These are phyloP conservation scores for Verticillium tricorpus DNA, from an alignment of 2,329 filamentous ascomycete genomes.

Conservation along the genomic window DNA sequence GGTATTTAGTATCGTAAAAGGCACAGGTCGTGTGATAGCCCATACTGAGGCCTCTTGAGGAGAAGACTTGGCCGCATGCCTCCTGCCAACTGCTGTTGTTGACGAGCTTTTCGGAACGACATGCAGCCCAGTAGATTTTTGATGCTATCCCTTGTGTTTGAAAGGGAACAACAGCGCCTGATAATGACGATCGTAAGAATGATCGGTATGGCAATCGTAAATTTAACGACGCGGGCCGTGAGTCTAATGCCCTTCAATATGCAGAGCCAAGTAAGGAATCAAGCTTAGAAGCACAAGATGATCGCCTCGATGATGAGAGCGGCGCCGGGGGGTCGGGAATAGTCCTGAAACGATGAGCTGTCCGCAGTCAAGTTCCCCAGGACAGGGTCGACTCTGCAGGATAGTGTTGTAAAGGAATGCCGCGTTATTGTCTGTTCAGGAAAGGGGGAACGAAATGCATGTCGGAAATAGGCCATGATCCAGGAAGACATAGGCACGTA, in stretches of 20 bases:
- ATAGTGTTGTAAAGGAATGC: constrained; percentile 27
- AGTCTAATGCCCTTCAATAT: constrained; percentile 52
- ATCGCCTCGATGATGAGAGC: constrained; percentile 46
- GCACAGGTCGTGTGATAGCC: constrained; percentile 52
- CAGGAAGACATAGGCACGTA: constrained; percentile 52
- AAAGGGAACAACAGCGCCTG: constrained; percentile 42
- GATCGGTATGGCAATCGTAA: constrained; percentile 52
- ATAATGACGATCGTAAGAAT: constrained; percentile 48
- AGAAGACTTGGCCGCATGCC: constrained; percentile 42
- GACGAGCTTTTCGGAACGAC: constrained; percentile 39
- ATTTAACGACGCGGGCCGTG: constrained; percentile 50
- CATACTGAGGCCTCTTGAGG: constrained; percentile 30
- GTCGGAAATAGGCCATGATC: constrained; percentile 52
- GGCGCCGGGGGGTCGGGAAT: constrained; percentile 35
- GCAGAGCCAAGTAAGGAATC: constrained; percentile 52
- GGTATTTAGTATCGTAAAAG: constrained; percentile 47
- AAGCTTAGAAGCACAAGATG: constrained; percentile 49
- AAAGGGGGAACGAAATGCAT: constrained; percentile 45
- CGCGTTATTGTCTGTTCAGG: constrained; percentile 38
- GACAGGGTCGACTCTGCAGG: constrained; percentile 15
- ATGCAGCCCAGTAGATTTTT: constrained; percentile 30
- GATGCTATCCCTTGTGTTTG: constrained; percentile 45
- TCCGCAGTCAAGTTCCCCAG: constrained; percentile 23
- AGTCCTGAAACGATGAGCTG: constrained; percentile 27
- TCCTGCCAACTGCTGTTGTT: constrained; percentile 47